Evolutionary conservation across 495 filamentous ascomycete species (phyloP).

Genomic region (Podospora sp.): DNA sequence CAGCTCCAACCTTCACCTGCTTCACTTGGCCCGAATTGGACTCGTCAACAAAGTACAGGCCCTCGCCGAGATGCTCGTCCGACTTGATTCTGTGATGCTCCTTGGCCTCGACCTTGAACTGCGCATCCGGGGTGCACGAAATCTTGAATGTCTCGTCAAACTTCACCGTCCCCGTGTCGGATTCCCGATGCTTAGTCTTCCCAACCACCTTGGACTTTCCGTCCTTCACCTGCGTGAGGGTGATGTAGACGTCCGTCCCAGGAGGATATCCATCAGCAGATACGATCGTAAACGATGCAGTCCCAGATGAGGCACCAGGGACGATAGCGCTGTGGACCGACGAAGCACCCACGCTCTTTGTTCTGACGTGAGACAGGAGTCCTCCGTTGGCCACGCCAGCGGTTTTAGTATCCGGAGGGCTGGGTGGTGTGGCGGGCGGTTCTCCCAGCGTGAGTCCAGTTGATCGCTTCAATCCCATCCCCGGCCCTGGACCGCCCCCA

Average conservation of each 20-base stretch:
- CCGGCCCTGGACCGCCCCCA: conserved; percentile 40
- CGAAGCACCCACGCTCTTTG: conserved; percentile 66
- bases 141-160: conserved; percentile 82
- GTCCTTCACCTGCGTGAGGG: conserved; percentile 62
- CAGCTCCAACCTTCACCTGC: conserved; percentile 66
- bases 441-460: conserved; percentile 33
- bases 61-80: conserved; percentile 80
- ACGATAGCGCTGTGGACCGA: conserved; percentile 61
- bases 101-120: conserved; percentile 83
- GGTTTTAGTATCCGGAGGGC: conserved; percentile 41
- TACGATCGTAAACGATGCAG: conserved; percentile 77
- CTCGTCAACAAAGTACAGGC: conserved; percentile 86
- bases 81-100: conserved; percentile 80
- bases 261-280: conserved; percentile 78
- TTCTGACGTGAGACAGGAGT: conserved; percentile 59
- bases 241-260: conserved; percentile 78
- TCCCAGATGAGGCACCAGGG: conserved; percentile 65
- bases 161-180: conserved; percentile 57
- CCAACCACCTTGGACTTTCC: conserved; percentile 75
- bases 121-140: conserved; percentile 75
- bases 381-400: conserved; percentile 36
- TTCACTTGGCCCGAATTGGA: conserved; percentile 74
- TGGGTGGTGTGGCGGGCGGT: conserved; percentile 33
- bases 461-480: conserved; percentile 40
- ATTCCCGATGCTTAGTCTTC: conserved; percentile 85